Evolutionary conservation across 129 eudicot genomes (phyloP).

Genomic region (Tagetes patula): DNA sequence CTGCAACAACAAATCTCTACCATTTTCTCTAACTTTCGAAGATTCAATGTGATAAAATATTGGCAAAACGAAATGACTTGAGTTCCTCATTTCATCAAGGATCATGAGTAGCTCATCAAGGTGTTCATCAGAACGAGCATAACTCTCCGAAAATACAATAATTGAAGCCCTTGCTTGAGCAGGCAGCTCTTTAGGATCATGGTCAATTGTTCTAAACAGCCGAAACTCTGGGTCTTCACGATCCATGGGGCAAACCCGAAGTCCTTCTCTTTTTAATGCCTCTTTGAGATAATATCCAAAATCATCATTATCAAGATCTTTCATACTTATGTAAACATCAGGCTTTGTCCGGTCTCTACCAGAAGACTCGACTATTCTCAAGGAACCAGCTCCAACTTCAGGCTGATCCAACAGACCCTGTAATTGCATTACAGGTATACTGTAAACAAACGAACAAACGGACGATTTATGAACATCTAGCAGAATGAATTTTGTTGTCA

Average conservation of each 20-base stretch:
- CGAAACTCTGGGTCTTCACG: not conserved
- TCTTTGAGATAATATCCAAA: no score
- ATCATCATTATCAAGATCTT: not conserved
- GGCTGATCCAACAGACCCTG: no score
- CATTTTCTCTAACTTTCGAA: not conserved
- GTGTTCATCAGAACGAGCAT: not conserved
- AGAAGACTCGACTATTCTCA: no score
- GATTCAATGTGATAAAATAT: not conserved
- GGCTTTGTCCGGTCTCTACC: no score
- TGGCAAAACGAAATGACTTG: conserved; percentile 6
- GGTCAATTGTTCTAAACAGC: not conserved
- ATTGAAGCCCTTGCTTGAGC: not conserved
- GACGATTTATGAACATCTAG: no score
- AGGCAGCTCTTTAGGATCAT: not conserved
- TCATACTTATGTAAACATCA: no score
- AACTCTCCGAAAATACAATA: not conserved
- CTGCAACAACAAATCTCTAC: not conserved
- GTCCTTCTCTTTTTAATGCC: not conserved
- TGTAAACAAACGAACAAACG: no score
- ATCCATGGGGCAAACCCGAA: not conserved
- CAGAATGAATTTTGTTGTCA: no score
- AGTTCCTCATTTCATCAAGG: conserved; percentile 4
- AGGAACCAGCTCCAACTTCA: no score
- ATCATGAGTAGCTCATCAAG: conserved; percentile 1
- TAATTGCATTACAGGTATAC: no score